These are phyloP conservation scores for Aspergillus leporis DNA, from an alignment of 495 filamentous ascomycete genomes.

Conservation along the genomic window DNA sequence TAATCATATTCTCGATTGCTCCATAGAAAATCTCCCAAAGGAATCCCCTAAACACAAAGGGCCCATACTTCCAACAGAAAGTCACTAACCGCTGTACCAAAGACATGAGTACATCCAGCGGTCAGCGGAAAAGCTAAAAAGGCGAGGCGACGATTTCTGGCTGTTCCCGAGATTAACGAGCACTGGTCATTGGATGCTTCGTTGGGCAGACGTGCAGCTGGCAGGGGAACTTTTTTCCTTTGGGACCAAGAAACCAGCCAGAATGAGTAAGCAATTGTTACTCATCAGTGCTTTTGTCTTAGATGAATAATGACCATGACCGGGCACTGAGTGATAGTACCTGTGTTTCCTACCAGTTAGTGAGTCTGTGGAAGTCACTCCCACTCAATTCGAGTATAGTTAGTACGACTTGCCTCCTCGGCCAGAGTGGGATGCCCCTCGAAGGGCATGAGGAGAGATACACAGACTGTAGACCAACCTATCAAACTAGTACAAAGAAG, in stretches of 20 bases:
- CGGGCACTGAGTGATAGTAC: background rate
- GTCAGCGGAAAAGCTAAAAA: constrained; percentile 37
- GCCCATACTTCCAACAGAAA: constrained; percentile 3
- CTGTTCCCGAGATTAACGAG: constrained; percentile 33
- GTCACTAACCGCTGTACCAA: constrained; percentile 4
- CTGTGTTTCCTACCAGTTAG: background rate
- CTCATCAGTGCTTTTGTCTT: background rate
- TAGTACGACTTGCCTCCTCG: background rate
- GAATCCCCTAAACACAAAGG: constrained; percentile 14
- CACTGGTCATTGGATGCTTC: constrained; percentile 47
- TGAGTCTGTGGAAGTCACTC: background rate
- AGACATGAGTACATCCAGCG: constrained; percentile 25
- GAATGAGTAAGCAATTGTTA: constrained; percentile 16
- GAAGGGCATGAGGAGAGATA: background rate
- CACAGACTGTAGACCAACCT: background rate
- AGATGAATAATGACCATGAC: constrained; percentile 12
- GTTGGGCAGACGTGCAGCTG: constrained; percentile 52
- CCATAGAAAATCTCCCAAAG: constrained; percentile 14
- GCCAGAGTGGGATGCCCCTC: background rate
- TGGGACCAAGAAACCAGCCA: constrained; percentile 5
- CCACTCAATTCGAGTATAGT: background rate
- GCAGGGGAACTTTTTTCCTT: constrained; percentile 13
- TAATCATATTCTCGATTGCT: constrained; percentile 20
- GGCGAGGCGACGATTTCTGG: constrained; percentile 32
- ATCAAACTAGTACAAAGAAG: background rate